Evolutionary conservation across 192 early-diverging fungal species (phyloP).

Genomic region (Ramicandelaber brevisporus): DNA sequence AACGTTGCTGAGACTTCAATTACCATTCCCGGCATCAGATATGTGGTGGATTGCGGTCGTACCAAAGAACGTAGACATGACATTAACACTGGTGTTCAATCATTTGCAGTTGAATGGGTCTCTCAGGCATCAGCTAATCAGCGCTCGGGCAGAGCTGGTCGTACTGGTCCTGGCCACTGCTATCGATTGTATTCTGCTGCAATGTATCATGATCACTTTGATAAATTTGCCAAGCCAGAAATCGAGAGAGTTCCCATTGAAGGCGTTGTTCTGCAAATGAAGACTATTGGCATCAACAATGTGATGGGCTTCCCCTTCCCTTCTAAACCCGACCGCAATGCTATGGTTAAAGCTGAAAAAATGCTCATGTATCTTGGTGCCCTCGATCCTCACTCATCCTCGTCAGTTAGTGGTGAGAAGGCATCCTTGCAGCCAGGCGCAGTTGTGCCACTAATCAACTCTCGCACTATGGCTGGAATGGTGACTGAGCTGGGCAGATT

Average conservation of each 20-base stretch:
- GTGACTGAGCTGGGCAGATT: slow-evolving; percentile 66
- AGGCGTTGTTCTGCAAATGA: slow-evolving; percentile 92
- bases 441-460: too few species aligned
- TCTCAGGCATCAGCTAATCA: slow-evolving; percentile 85
- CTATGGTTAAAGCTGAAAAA: slow-evolving; percentile 57
- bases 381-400: slow-evolving; percentile 29
- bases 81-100: slow-evolving; percentile 62
- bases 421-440: too few species aligned
- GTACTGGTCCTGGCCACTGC: slow-evolving; percentile 89
- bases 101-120: slow-evolving; percentile 77
- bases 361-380: slow-evolving; percentile 54
- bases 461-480: too few species aligned
- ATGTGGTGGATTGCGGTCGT: slow-evolving; percentile 89
- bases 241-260: slow-evolving; percentile 87
- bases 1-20: slow-evolving; percentile 98
- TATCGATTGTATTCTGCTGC: slow-evolving; percentile 84
- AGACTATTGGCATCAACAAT: slow-evolving; percentile 86
- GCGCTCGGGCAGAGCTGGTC: slow-evolving; percentile 88
- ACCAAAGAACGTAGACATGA: slow-evolving; percentile 77
- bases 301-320: slow-evolving; percentile 96
- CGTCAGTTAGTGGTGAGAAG: slow-evolving; percentile 19
- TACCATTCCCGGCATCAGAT: slow-evolving; percentile 84
- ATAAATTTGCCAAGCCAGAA: slow-evolving; percentile 64
- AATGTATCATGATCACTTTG: slow-evolving; percentile 78
- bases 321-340: slow-evolving; percentile 55